phyloP scores from a whole-genome alignment of 2,329 filamentous ascomycete genomes.

The Calonectria pseudoreteaudii region DNA sequence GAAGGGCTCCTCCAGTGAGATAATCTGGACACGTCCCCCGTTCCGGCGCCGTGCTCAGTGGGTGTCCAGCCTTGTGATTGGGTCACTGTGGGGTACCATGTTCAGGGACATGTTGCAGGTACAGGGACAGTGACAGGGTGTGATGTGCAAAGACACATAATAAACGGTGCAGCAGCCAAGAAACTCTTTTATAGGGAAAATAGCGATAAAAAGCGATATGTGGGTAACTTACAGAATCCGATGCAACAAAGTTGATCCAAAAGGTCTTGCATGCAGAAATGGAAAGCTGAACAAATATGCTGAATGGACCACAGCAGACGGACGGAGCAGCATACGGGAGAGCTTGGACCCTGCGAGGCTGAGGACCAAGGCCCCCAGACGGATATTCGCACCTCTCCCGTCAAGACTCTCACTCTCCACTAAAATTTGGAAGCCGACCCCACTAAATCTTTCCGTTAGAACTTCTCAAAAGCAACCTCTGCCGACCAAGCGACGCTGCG shows the following conservation, averaged over 20 bases:
- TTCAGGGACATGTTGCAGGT: neutral
- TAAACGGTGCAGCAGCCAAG: neutral
- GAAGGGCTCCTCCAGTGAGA: slow-evolving; percentile 30
- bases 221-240: neutral
- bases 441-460: slow-evolving; percentile 31
- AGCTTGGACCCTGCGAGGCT: slow-evolving; percentile 36
- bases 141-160: neutral
- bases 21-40: slow-evolving; percentile 36
- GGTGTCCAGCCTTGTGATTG: slow-evolving; percentile 40
- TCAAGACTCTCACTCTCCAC: slow-evolving; percentile 23
- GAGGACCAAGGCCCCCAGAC: slow-evolving; percentile 12
- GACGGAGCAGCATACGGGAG: neutral
- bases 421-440: slow-evolving; percentile 35
- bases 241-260: neutral
- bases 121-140: neutral
- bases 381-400: slow-evolving; percentile 6
- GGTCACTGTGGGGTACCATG: slow-evolving; percentile 28
- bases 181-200: neutral
- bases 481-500: neutral
- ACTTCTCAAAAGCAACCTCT: slow-evolving; percentile 23
- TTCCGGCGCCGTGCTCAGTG: slow-evolving; percentile 27
- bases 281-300: neutral
- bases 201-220: neutral
- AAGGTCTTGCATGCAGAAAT: neutral
- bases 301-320: neutral